Percentiles rank a stretch among this genome's conserved stretches.
These are phyloP conservation scores for Biscogniauxia mediterranea DNA, from an alignment of 2,329 filamentous ascomycete genomes.

Conservation along the genomic window DNA sequence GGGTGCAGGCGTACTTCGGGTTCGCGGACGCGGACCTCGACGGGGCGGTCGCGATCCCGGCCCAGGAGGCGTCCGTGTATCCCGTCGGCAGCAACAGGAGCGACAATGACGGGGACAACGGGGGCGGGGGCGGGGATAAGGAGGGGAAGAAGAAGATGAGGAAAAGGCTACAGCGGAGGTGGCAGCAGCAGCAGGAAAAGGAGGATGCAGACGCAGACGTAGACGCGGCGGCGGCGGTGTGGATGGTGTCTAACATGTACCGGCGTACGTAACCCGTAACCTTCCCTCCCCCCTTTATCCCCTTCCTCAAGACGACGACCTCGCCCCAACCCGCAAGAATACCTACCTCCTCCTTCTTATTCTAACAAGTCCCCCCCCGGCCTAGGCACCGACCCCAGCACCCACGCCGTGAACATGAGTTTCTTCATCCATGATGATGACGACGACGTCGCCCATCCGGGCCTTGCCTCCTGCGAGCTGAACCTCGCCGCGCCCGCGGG, in stretches of 20 bases:
- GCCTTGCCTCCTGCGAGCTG: conserved; percentile 11
- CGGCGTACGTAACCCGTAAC: neutral
- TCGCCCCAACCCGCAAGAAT: no score
- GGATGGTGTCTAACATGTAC: conserved; percentile 5
- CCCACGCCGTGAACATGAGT: conserved; percentile 7
- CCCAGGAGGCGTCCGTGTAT: conserved; percentile 4
- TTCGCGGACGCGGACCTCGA: conserved; percentile 21
- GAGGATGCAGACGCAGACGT: no score
- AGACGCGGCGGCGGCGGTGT: conserved; percentile 4
- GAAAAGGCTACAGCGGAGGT: no score
- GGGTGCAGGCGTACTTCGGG: conserved; percentile 16
- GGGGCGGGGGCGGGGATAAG: neutral
- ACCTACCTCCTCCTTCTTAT: neutral
- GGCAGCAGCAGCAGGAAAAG: no score
- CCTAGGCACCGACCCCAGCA: conserved; percentile 12
- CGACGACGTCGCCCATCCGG: neutral
- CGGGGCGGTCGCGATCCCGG: conserved; percentile 8
- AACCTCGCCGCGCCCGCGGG: conserved; percentile 9
- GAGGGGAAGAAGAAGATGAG: no score
- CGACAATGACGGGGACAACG: neutral
- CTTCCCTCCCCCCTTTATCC: neutral
- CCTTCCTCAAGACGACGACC: no score
- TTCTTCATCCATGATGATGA: conserved; percentile 13
- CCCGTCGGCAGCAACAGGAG: neutral
- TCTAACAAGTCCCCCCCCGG: no score